Evolutionary conservation across 1,284 basidiomycete species (phyloP).

Genomic region (Thelephora terrestris): DNA sequence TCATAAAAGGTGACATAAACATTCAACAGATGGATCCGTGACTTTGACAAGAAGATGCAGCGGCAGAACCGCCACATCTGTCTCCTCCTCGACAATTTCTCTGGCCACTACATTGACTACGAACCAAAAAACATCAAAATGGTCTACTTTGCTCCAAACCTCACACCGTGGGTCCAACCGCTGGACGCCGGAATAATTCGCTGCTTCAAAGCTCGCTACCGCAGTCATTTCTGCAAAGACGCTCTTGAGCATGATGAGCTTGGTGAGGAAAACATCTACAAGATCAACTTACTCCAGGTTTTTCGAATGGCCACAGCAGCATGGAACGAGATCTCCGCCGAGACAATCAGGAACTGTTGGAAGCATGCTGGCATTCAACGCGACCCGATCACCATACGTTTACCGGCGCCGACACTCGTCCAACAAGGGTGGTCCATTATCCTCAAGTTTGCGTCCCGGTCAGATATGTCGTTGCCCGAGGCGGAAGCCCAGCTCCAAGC

Average conservation of each 20-base stretch:
- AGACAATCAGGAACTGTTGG: conserved; percentile 27
- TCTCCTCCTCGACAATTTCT: conserved; percentile 25
- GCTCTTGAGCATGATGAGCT: conserved; percentile 24
- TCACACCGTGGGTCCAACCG: conserved; percentile 21
- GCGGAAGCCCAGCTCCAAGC: too few relatives aligned
- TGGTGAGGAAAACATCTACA: conserved; percentile 24
- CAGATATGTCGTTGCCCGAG: too few relatives aligned
- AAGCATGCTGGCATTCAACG: conserved; percentile 2
- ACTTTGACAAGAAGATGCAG: conserved; percentile 17
- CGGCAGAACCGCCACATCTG: conserved; percentile 15
- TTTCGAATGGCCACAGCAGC: conserved; percentile 23
- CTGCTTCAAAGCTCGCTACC: conserved; percentile 25
- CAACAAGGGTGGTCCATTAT: too few relatives aligned
- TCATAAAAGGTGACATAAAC: background rate
- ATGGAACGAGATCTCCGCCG: conserved; percentile 19
- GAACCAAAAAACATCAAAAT: conserved; percentile 18
- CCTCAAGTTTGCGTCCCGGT: too few relatives aligned
- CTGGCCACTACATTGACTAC: conserved; percentile 18
- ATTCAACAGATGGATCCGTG: conserved; percentile 14
- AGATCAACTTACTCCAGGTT: conserved; percentile 24
- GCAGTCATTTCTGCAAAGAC: conserved; percentile 13
- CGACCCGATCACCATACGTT: too few relatives aligned
- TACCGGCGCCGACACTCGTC: too few relatives aligned
- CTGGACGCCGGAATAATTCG: conserved; percentile 25
- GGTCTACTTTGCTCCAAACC: conserved; percentile 21